Base-by-base conservation (phyloP, 2,329 filamentous ascomycete genomes). In the Aspergillus awamori region DNA sequence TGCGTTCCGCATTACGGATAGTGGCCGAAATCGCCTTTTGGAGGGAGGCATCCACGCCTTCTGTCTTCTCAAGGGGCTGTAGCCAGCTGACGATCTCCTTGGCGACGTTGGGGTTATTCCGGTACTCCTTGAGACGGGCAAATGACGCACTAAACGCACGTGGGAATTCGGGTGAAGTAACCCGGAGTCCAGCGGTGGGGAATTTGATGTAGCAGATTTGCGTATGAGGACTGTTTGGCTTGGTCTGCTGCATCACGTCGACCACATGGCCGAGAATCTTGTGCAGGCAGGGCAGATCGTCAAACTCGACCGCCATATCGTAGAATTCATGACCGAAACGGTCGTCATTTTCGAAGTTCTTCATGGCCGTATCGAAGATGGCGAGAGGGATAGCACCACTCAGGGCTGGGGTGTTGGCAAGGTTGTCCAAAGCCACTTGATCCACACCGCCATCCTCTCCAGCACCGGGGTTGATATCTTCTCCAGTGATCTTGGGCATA, bases 311-410 rank as follows among this genome's bases (percentile, higher is more conserved):
- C 65, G 96, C 90, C 79, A 96, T 85, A 70, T 90, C 81, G 76
- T 95, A 98, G 77, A 97, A 97, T 22, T 84, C 80, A 69, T 89
- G 87, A 3, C 87, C 92, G 6, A 92, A 83, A 1, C 81, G 79
- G 1, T 87, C 77, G 62, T 85, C 86, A 73, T 89, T 87, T 66
- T 90, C 87, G 56, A 90, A 85, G 69, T 97, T 89, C 74, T 90
- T 92, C 79, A 88, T 87, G 5, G 93, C 89, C 22, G 92, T 87
- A 70, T 97, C 92, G 72, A 97, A 97, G 52, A 99, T 91, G 41
- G 94, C 93, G 59, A 93, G 85, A 2, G 95, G 93, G 67, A 99
- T 97, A 15, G 92, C 95, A n/a, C 95, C 95, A 62, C 90, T 91
- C 65, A 97, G 83, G 8, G 92, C 92, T 4, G 94, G 93, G 52